Evolutionary conservation across 148 eudicot species (phyloP).

Genomic region (Heliamphora exappendiculata): DNA sequence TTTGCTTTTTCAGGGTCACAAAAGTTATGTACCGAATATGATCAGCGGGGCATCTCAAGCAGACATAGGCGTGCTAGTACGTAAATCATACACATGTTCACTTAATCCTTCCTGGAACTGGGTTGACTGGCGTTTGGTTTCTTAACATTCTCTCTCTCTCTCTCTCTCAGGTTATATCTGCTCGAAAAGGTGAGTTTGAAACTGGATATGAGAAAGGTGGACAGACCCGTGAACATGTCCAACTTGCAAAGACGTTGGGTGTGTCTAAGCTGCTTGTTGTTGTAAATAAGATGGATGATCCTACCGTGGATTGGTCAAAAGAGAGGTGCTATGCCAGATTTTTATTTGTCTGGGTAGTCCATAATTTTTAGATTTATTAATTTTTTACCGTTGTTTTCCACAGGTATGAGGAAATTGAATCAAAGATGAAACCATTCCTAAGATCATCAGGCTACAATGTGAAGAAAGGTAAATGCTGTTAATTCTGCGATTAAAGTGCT

Average conservation of each 20-base stretch:
- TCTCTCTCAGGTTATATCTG: constrained; percentile 71
- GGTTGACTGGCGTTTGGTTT: background rate
- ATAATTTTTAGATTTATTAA: background rate
- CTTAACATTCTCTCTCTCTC: background rate
- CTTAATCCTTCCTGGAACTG: background rate
- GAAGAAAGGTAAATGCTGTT: constrained; percentile 64
- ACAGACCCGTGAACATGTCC: constrained; percentile 95
- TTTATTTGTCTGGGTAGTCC: background rate
- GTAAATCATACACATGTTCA: constrained; percentile 1
- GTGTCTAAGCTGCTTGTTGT: constrained; percentile 83
- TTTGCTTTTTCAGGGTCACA: constrained; percentile 64
- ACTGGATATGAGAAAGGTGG: constrained; percentile 99
- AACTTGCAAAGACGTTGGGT: constrained; percentile 94
- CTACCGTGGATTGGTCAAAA: constrained; percentile 94
- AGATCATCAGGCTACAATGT: constrained; percentile 80
- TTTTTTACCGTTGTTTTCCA: background rate
- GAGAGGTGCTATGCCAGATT: constrained; percentile 45
- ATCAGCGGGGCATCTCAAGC: constrained; percentile 99
- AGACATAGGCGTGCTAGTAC: constrained; percentile 88
- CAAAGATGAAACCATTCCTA: constrained; percentile 77
- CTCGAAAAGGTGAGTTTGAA: constrained; percentile 99
- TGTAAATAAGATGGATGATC: constrained; percentile 96
- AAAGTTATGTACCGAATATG: constrained; percentile 98
- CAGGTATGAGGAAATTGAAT: constrained; percentile 89
- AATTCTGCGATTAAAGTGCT: background rate